phyloP scores from a whole-genome alignment of 768 basidiomycete genomes.

The Epithele typhae region DNA sequence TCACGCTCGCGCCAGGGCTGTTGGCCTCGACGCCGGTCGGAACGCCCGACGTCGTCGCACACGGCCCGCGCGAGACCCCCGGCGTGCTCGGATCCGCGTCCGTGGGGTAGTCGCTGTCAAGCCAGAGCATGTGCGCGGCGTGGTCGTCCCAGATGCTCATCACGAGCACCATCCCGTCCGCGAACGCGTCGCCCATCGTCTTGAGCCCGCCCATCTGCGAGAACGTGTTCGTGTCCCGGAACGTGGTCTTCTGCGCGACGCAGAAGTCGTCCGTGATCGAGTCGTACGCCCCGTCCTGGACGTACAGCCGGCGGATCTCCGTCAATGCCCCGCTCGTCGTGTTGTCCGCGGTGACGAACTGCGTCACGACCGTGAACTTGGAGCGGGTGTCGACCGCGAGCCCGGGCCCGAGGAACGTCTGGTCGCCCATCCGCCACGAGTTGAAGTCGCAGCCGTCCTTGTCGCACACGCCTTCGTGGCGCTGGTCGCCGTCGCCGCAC shows the following conservation, averaged over 20 bases:
- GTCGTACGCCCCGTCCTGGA: constrained; percentile 43
- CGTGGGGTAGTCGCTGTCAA: constrained; percentile 24
- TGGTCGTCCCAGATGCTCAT: constrained; percentile 54
- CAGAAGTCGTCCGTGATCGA: constrained; percentile 48
- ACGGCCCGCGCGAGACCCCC: constrained; percentile 46
- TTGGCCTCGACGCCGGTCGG: constrained; percentile 39
- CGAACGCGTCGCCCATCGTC: constrained; percentile 30
- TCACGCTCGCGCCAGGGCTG: constrained; percentile 37
- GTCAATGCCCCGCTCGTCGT: constrained; percentile 42
- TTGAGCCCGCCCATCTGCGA: constrained; percentile 36
- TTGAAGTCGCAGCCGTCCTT: constrained; percentile 59
- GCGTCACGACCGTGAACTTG: constrained; percentile 54
- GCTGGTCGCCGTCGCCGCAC: constrained; percentile 26
- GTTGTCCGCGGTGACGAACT: constrained; percentile 46
- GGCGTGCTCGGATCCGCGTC: constrained; percentile 22
- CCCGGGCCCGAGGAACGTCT: constrained; percentile 42
- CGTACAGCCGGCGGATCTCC: constrained; percentile 52
- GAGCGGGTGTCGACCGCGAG: constrained; percentile 44
- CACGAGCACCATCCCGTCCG: constrained; percentile 44
- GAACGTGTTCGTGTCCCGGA: constrained; percentile 42
- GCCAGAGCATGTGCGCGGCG: constrained; percentile 31
- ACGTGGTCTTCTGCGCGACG: constrained; percentile 38
- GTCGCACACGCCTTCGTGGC: constrained; percentile 46
- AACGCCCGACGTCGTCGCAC: constrained; percentile 41
- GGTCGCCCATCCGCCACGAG: constrained; percentile 51